Evolutionary conservation across 805 yeast genomes (phyloP), one percentile per base, ranked within the genome.

Genomic region (Scheffersomyces ergatensis): DNA sequence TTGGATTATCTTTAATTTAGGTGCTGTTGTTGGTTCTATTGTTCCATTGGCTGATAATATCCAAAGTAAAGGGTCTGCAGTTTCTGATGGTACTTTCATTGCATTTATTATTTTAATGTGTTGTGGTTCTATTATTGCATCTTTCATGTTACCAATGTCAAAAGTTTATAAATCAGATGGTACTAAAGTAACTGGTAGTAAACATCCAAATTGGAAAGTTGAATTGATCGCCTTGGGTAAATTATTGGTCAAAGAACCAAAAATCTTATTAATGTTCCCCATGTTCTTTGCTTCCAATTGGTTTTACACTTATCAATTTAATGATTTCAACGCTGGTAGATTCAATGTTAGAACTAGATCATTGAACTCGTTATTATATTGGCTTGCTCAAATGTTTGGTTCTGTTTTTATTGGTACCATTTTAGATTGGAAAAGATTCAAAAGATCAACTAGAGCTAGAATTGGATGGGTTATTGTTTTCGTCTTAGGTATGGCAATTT

Each of bases 231-330:
- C 65, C 33, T 63, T 78, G 50, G 55, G 55, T 45, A 51, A 53
- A 33, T 57, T 69, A 36, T 62, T 76, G 45, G 54, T 50, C 39
- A 47, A 45, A 18, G 74, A 73, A 49, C 77, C 77, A 36, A 65
- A 60, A 55, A 73, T 80, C 38, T 53, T 72, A 35, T 56, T 74
- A 19, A 31, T 46, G 55, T 74, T 81, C 69, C 85, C 85, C 33
- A 71, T 78, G 76, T 80, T 80, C 56, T 74, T 77, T 48, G 70
- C 82, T 21, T 77, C 85, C 29, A 80, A 80, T 65, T 80, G 81
- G 81, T 80, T 78, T 64, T 78, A 78, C 67, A 76, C 84, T 34
- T 80, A 80, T 58, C 83, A 80, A 60, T 79, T 76, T 52, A 78
- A 78, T 55, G 78, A 75, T 43, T 67, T 74, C 59, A 80, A 80